These are phyloP conservation scores for Biscogniauxia marginata DNA, from an alignment of 2,329 filamentous ascomycete genomes.

Conservation along the genomic window DNA sequence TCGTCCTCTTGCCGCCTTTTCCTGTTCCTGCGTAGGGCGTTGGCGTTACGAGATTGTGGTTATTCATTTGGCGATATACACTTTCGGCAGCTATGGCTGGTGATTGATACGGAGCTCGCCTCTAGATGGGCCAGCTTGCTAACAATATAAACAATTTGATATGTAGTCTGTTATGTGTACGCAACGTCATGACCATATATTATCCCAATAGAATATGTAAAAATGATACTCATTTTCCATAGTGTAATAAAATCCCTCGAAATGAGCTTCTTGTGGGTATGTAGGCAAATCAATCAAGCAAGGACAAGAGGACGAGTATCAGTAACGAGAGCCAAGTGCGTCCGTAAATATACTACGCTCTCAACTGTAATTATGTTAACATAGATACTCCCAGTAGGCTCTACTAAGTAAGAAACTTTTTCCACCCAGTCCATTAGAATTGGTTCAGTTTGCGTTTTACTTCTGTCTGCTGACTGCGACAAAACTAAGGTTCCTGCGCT, in stretches of 20 bases:
- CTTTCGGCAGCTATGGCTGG: slow-evolving; percentile 17
- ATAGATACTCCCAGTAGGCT: too few relatives aligned
- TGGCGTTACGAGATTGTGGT: slow-evolving; percentile 29
- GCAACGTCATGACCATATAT: neutral
- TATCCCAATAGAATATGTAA: neutral
- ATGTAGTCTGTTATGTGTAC: neutral
- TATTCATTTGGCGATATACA: slow-evolving; percentile 25
- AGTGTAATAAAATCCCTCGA: neutral
- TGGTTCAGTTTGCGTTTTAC: too few relatives aligned
- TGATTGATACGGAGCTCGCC: slow-evolving; percentile 7
- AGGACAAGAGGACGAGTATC: too few relatives aligned
- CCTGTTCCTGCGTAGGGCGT: slow-evolving; percentile 24
- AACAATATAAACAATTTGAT: neutral
- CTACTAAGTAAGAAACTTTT: too few relatives aligned
- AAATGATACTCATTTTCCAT: neutral
- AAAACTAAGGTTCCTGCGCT: too few relatives aligned
- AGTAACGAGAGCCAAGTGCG: too few relatives aligned
- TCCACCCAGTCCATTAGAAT: too few relatives aligned
- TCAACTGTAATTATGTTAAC: too few relatives aligned
- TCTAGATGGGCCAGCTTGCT: slow-evolving; percentile 16
- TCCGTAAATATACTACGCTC: too few relatives aligned
- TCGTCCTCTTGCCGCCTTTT: slow-evolving; percentile 9
- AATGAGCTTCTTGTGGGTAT: slow-evolving; percentile 1
- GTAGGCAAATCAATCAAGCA: slow-evolving; percentile 9
- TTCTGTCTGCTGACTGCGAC: too few relatives aligned